phyloP scores from a whole-genome alignment of 179 eudicot genomes.

The Drosera spatulata region DNA sequence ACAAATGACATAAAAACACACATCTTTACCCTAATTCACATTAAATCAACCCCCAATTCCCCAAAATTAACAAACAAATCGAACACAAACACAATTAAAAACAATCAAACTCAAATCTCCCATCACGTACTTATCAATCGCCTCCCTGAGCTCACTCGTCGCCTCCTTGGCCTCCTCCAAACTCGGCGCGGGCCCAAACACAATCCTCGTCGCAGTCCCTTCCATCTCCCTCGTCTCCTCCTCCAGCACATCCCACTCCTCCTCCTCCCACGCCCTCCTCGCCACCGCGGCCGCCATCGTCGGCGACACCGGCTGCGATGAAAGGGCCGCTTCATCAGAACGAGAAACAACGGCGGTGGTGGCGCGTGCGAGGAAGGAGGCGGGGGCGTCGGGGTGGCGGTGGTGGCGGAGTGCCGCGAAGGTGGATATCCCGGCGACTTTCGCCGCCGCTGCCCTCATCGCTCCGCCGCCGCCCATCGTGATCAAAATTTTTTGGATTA shows the following conservation, averaged over 20 bases:
- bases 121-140: no score
- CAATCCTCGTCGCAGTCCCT: conserved; percentile 29
- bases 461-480: conserved; percentile 68
- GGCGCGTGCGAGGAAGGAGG: conserved; percentile 16
- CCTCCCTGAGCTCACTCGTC: conserved; percentile 41
- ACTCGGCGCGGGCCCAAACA: conserved; percentile 60
- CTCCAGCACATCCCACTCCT: conserved; percentile 38
- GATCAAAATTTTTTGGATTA: no score
- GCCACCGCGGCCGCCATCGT: conserved; percentile 2
- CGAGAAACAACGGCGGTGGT: no score
- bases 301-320: no score
- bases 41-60: no score
- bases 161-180: conserved; percentile 61
- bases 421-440: conserved; percentile 36
- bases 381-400: conserved; percentile 14
- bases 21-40: no score
- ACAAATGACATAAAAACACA: no score
- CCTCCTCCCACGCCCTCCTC: conserved; percentile 30
- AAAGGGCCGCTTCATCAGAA: no score
- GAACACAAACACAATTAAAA: no score
- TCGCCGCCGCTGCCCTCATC: conserved; percentile 52
- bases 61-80: no score
- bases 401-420: conserved; percentile 21
- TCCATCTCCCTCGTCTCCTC: conserved; percentile 18
- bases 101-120: no score